These are phyloP conservation scores for Populus trichocarpa DNA, from an alignment of 441 rosid genomes.

Conservation along the genomic window DNA sequence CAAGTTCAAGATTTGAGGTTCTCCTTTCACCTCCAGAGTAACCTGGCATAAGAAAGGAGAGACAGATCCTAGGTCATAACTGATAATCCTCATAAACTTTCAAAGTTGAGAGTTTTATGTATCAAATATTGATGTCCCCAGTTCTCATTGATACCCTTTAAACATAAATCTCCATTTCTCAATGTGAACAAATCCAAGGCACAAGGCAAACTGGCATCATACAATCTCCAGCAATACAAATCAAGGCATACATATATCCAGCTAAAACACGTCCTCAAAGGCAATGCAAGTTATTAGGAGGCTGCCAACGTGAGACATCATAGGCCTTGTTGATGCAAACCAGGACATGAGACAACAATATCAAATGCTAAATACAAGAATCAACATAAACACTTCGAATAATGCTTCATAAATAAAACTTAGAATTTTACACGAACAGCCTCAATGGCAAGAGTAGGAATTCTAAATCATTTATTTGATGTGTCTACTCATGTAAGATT, in stretches of 20 bases:
- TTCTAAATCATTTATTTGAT: not conserved
- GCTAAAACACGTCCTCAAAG: not conserved
- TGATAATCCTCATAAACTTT: not conserved
- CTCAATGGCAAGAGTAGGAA: not conserved
- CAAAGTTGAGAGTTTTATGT: not conserved
- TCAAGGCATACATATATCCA: not conserved
- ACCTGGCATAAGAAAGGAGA: conserved; percentile 33
- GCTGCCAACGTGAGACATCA: not conserved
- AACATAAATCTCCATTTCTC: not conserved
- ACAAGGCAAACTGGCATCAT: not conserved
- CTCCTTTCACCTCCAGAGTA: conserved; percentile 91
- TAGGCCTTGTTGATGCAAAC: not conserved
- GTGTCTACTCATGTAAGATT: not conserved
- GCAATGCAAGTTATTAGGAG: not conserved
- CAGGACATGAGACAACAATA: not conserved
- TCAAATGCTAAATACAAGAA: not conserved
- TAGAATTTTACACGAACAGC: not conserved
- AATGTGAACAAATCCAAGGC: not conserved
- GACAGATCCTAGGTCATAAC: not conserved
- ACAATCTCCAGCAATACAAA: not conserved
- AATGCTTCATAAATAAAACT: no score
- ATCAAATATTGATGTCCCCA: not conserved
- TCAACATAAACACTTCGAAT: not conserved
- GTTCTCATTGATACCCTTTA: not conserved
- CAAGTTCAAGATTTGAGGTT: conserved; percentile 68